phyloP scores from a whole-genome alignment of 2,329 filamentous ascomycete genomes.

The Penicillium sp. region DNA sequence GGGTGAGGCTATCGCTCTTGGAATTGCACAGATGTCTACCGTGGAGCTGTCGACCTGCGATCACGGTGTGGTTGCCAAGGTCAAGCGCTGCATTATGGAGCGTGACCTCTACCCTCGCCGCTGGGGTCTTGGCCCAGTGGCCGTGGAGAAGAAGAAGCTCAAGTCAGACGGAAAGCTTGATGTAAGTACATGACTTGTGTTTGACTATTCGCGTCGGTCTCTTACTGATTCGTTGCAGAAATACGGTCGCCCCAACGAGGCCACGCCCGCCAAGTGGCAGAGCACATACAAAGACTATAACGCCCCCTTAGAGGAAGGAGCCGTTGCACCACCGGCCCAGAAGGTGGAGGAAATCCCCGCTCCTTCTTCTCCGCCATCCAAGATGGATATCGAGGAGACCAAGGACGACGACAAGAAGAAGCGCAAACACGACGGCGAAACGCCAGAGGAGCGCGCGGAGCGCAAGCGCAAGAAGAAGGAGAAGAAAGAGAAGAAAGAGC shows the following conservation, averaged over 20 bases:
- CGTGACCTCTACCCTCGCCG: conserved; percentile 92
- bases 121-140: conserved; percentile 93
- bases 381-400: conserved; percentile 25
- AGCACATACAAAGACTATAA: conserved; percentile 88
- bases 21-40: conserved; percentile 95
- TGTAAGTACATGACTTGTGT: conserved; percentile 40
- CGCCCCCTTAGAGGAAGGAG: conserved; percentile 45
- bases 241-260: conserved; percentile 87
- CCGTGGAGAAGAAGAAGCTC: conserved; percentile 98
- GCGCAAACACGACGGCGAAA: conserved; percentile 56
- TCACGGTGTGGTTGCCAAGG: conserved; percentile 95
- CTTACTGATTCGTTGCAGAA: conserved; percentile 55
- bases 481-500: conserved; percentile 57
- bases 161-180: conserved; percentile 97
- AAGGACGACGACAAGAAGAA: conserved; percentile 51
- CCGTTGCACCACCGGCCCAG: conserved; percentile 44
- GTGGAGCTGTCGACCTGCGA: conserved; percentile 96
- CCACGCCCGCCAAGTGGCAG: conserved; percentile 91
- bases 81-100: conserved; percentile 99
- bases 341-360: conserved; percentile 37
- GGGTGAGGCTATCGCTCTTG: conserved; percentile 95
- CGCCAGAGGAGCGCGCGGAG: conserved; percentile 45
- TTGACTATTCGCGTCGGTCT: not conserved
- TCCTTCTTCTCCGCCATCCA: conserved; percentile 27
- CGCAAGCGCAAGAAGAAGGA: conserved; percentile 52